Evolutionary conservation across 495 filamentous ascomycete species (phyloP).

Genomic region (Elaphomyces granulatus): DNA sequence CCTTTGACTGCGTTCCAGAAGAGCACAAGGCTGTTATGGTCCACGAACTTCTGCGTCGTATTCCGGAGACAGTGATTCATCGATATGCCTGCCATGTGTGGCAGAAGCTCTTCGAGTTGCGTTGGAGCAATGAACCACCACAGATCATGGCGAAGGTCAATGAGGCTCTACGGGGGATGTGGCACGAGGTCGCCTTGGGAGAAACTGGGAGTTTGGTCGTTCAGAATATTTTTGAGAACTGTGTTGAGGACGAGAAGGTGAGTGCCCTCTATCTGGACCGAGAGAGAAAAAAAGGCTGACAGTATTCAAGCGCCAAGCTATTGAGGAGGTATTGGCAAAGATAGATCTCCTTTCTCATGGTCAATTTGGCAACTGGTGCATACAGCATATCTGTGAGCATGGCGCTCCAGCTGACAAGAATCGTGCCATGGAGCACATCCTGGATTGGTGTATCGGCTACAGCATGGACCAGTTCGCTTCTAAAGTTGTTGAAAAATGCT

Average conservation of each 20-base stretch:
- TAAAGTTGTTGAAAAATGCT: conserved; percentile 96
- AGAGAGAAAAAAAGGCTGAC: conserved; percentile 21
- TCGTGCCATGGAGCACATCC: conserved; percentile 86
- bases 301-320: conserved; percentile 63
- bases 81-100: conserved; percentile 98
- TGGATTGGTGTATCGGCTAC: conserved; percentile 84
- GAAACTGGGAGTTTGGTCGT: conserved; percentile 97
- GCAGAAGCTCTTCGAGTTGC: conserved; percentile 98
- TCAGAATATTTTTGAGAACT: conserved; percentile 99
- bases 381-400: conserved; percentile 98
- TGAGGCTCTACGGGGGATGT: conserved; percentile 88
- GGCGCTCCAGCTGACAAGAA: conserved; percentile 82
- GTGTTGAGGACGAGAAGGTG: conserved; percentile 97
- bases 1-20: conserved; percentile 92
- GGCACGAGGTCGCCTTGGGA: conserved; percentile 93
- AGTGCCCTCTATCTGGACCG: conserved; percentile 6
- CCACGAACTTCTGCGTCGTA: conserved; percentile 84
- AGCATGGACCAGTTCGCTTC: conserved; percentile 99
- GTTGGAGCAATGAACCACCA: conserved; percentile 87
- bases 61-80: conserved; percentile 96
- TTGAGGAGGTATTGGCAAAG: conserved; percentile 86
- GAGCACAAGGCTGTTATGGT: conserved; percentile 98
- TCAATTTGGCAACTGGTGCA: conserved; percentile 99
- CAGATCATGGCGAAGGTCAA: conserved; percentile 99
- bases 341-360: conserved; percentile 93